phyloP scores from a whole-genome alignment of 768 basidiomycete genomes.

The Termitomyces heimii region DNA sequence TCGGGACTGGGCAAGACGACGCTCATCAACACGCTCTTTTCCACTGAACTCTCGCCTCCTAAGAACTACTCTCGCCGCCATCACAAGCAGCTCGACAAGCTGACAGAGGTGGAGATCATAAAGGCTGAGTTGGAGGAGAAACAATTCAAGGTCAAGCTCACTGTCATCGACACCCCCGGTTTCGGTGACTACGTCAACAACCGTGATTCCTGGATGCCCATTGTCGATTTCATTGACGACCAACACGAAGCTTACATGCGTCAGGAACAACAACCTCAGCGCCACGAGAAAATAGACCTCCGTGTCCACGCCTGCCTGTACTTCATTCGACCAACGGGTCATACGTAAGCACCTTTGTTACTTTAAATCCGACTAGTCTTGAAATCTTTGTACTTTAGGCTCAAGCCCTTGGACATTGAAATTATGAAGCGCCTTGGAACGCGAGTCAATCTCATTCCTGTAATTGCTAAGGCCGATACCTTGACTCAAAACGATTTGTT shows the following conservation, averaged over 20 bases:
- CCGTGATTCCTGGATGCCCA: conserved; percentile 96
- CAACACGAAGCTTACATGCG: conserved; percentile 95
- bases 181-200: conserved; percentile 99
- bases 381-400: conserved; percentile 30
- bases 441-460: conserved; percentile 96
- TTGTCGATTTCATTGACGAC: conserved; percentile 97
- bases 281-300: conserved; percentile 90
- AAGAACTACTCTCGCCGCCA: conserved; percentile 90
- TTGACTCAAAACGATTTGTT: conserved; percentile 90
- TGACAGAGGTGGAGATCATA: conserved; percentile 98
- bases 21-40: conserved; percentile 98
- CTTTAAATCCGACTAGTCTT: conserved; percentile 1
- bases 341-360: conserved; percentile 62
- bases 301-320: conserved; percentile 96
- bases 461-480: conserved; percentile 96
- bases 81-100: conserved; percentile 96
- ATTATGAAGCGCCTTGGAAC: conserved; percentile 99
- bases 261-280: conserved; percentile 98
- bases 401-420: conserved; percentile 98
- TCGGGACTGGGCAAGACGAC: conserved; percentile 97
- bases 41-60: conserved; percentile 87
- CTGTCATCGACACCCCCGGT: conserved; percentile 97
- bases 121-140: conserved; percentile 99
- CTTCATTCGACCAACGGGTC: conserved; percentile 94
- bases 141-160: conserved; percentile 98